These are phyloP conservation scores for Rhodotorula kratochvilovae DNA, from an alignment of 768 basidiomycete genomes.

Conservation along the genomic window DNA sequence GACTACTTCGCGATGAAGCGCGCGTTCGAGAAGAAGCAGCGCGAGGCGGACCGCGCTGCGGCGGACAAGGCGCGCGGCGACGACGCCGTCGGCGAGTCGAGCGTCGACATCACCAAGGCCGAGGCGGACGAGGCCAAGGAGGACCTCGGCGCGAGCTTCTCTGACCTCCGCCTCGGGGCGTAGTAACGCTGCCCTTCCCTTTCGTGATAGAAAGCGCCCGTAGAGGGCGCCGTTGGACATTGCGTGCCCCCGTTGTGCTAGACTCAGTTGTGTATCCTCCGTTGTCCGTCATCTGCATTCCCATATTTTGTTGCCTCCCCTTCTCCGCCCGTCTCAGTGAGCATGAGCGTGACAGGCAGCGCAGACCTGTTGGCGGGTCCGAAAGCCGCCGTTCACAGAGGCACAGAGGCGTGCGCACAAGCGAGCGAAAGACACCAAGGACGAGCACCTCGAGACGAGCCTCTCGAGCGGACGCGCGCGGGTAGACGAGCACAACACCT, in stretches of 20 bases:
- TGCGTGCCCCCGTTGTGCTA: no score
- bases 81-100: slow-evolving; percentile 34
- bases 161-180: slow-evolving; percentile 27
- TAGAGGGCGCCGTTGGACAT: neutral
- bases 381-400: no score
- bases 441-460: no score
- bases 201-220: no score
- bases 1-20: slow-evolving; percentile 70
- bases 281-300: no score
- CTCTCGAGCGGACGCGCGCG: neutral
- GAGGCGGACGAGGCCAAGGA: slow-evolving; percentile 8
- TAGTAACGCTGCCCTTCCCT: neutral
- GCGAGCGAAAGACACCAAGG: no score
- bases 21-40: slow-evolving; percentile 46
- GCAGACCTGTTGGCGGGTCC: no score
- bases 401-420: no score
- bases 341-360: no score
- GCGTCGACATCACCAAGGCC: slow-evolving; percentile 10
- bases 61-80: slow-evolving; percentile 34
- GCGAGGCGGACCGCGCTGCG: slow-evolving; percentile 43
- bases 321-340: no score
- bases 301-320: no score
- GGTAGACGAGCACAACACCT: neutral
- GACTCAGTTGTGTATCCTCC: no score
- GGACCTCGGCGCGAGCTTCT: slow-evolving; percentile 28